Percentiles rank a stretch among this genome's conserved stretches.
phyloP scores from a whole-genome alignment of 2,329 filamentous ascomycete genomes.

The Penicillium hesseltinei region DNA sequence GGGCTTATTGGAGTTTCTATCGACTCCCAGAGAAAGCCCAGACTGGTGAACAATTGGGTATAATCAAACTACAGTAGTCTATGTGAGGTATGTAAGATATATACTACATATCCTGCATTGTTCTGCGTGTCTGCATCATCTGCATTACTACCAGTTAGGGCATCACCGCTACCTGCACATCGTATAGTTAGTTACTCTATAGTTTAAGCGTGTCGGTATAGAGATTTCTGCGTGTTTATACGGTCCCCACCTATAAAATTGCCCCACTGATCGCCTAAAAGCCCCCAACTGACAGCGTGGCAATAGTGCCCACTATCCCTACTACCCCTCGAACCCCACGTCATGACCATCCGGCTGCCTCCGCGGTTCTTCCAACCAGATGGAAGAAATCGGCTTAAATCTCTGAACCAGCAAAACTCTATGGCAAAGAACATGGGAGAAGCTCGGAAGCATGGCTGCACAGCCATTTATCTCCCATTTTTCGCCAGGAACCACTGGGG shows the following conservation, averaged over 20 bases:
- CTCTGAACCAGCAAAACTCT: not conserved
- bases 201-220: not conserved
- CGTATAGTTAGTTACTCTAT: not conserved
- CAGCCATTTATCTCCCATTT: not conserved
- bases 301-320: constrained; percentile 7
- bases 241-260: not conserved
- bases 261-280: not conserved
- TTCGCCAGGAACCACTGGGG: constrained; percentile 6
- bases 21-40: not conserved
- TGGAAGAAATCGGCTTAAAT: not conserved
- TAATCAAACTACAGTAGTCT: not conserved
- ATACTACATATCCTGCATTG: not conserved
- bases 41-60: not conserved
- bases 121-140: not conserved
- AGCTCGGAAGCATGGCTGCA: constrained; percentile 6
- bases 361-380: constrained; percentile 16
- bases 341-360: constrained; percentile 14
- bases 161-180: not conserved
- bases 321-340: constrained; percentile 5
- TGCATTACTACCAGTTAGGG: not conserved
- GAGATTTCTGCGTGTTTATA: not conserved
- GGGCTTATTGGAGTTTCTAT: not conserved
- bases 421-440: constrained; percentile 10
- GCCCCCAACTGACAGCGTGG: constrained; percentile 5
- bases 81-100: not conserved